These are phyloP conservation scores for Diplocarpon rosae DNA, from an alignment of 2,329 filamentous ascomycete species.

Conservation along the genomic window DNA sequence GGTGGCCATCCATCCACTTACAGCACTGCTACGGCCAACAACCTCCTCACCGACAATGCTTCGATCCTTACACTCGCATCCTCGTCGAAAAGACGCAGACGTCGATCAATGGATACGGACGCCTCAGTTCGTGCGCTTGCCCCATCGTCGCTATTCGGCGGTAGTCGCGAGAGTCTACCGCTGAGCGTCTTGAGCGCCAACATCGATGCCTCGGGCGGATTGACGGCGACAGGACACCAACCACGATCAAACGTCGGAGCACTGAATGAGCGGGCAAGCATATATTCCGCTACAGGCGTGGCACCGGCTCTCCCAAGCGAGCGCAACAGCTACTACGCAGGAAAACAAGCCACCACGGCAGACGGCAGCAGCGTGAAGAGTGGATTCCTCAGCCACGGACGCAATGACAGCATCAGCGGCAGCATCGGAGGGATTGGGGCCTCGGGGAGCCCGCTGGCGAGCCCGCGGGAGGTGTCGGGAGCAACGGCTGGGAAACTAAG, in stretches of 20 bases:
- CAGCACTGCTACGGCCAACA: conserved; percentile 68
- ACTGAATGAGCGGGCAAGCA: conserved; percentile 56
- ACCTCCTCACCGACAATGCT: conserved; percentile 72
- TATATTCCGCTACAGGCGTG: conserved; percentile 68
- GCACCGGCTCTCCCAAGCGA: conserved; percentile 59
- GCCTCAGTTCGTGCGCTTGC: conserved; percentile 78
- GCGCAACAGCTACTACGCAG: conserved; percentile 70
- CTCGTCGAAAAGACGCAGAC: conserved; percentile 65
- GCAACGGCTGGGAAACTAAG: conserved; percentile 19
- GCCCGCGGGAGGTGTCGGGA: conserved; percentile 34
- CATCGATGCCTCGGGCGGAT: conserved; percentile 38
- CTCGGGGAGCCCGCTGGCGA: conserved; percentile 50
- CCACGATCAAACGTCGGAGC: conserved; percentile 33
- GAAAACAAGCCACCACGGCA: conserved; percentile 36
- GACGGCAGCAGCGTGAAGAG: conserved; percentile 73
- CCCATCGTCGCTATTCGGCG: conserved; percentile 71
- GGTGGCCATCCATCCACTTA: conserved; percentile 57
- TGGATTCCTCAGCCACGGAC: conserved; percentile 62
- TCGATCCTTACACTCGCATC: conserved; percentile 78
- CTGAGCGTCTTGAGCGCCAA: conserved; percentile 68
- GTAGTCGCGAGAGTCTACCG: conserved; percentile 68
- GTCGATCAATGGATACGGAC: conserved; percentile 74
- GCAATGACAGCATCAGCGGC: conserved; percentile 72
- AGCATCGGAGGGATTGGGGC: conserved; percentile 51
- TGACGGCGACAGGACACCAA: conserved; percentile 43